Percentiles rank a stretch among this genome's conserved stretches.
Conservation (phyloP, 1,284 basidiomycete species). For the Papiliotrema fonsecae region DNA sequence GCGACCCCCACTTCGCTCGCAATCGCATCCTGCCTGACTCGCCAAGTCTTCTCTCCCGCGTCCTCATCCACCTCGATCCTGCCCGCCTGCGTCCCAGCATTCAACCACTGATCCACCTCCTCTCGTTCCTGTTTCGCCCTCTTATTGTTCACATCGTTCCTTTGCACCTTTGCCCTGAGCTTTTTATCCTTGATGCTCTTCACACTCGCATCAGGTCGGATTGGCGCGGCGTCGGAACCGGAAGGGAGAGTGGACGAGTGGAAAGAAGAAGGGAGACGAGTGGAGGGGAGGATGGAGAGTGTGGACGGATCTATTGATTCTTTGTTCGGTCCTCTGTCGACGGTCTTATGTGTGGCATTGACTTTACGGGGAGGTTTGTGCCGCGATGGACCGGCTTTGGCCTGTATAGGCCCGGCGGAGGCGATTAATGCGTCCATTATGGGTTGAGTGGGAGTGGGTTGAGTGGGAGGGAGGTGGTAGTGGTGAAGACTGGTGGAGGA, state of each 20-base stretch:
- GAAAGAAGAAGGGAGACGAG: conserved; percentile 37
- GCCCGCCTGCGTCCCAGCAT: conserved; percentile 31
- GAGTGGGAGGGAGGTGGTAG: too few species aligned
- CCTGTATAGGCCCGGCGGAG: conserved; percentile 53
- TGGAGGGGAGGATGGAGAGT: conserved; percentile 54
- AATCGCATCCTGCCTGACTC: conserved; percentile 77
- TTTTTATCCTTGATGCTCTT: conserved; percentile 63
- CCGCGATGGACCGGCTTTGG: conserved; percentile 3
- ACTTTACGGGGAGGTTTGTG: conserved; percentile 35
- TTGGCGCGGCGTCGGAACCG: conserved; percentile 18
- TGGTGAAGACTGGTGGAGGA: background rate
- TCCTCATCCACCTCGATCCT: conserved; percentile 45
- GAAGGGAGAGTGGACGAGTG: conserved; percentile 31
- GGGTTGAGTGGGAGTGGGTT: background rate
- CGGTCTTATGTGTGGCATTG: conserved; percentile 38
- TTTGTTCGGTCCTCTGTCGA: conserved; percentile 34
- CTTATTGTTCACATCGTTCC: conserved; percentile 52
- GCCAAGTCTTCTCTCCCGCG: conserved; percentile 73
- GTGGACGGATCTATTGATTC: conserved; percentile 55
- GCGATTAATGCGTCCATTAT: conserved; percentile 69
- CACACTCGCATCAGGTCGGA: conserved; percentile 28
- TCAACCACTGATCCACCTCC: conserved; percentile 47
- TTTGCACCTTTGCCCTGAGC: conserved; percentile 62
- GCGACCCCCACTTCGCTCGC: conserved; percentile 63
- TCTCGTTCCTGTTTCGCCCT: conserved; percentile 35